Evolutionary conservation across 345 rosid species (phyloP), one percentile per base, ranked within the genome.

Genomic region (Bruguiera sexangula): DNA sequence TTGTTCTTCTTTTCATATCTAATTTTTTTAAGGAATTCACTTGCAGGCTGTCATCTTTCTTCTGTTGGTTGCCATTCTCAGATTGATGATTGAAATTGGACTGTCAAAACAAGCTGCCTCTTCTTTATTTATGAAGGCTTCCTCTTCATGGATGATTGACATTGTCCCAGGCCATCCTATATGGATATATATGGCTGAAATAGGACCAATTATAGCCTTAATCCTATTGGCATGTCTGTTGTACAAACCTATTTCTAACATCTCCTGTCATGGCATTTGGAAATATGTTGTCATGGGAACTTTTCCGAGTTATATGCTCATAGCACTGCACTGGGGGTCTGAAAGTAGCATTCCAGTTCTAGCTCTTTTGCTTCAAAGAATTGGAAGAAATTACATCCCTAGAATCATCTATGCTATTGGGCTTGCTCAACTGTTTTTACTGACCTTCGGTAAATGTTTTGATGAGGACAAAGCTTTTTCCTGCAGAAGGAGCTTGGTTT

Each of bases 91-190:
- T 50, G 97, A 95, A 65, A 82, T 88, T 79, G 97, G 97, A 77
- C 72, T 92, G 74, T 84, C 90, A 71, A 92, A 92, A 84, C 97
- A 92, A 87, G 97, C 99, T 76, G 91, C 90, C 53, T 87, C 93
- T 70, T 89, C 99, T 69, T 80, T 80, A 48, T 92, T 90, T 79
- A 71, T 92, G 90, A 83, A 78, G 65, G 80, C 72, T 68, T 86
- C 89, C 65, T 78, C 92, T 71, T 87, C 99, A 19, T 88, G 92
- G 96, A 78, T 84, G 84, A 83, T 83, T 58, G 95, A 88, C 39
- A 68, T 92, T 73, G 73, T 80, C 60, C 67, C 75, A 61, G 83
- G 81, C 70, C 85, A 85, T 82, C 82, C 82, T 34, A 19, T 80
- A 53, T 81, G 91, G 89, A 83, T 71, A 9, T 75, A 73, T 68